A percentile compares a stretch with the other conserved stretches of the same genome.
phyloP scores from a whole-genome alignment of 2,329 filamentous ascomycete species.

The Fusarium austroafricanum region DNA sequence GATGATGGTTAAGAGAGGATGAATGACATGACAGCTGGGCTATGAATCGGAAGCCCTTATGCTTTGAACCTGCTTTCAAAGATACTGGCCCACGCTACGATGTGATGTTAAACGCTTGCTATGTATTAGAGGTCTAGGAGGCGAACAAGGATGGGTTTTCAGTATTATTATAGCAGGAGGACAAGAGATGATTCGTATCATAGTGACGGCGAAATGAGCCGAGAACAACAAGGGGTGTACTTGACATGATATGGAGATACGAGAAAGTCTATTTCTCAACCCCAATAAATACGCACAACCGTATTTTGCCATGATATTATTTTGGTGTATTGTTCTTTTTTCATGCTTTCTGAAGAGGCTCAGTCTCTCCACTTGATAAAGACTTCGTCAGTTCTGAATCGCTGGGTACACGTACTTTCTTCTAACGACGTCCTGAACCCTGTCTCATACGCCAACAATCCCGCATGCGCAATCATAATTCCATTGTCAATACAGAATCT shows the following conservation, averaged over 20 bases:
- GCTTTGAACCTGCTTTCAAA: conserved; percentile 9
- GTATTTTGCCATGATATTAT: neutral
- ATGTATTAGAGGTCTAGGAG: conserved; percentile 5
- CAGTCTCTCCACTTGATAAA: conserved; percentile 81
- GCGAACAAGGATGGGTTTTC: neutral
- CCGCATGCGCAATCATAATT: conserved; percentile 99
- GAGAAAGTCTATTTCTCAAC: neutral
- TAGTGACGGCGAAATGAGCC: neutral
- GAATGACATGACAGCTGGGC: neutral
- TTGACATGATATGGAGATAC: neutral
- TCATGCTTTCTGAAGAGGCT: conserved; percentile 6
- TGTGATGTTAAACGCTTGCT: conserved; percentile 21
- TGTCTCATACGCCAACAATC: conserved; percentile 83
- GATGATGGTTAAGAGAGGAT: conserved; percentile 56
- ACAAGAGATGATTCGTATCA: neutral
- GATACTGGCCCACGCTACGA: conserved; percentile 12
- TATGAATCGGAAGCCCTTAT: neutral
- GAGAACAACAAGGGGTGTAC: conserved; percentile 3
- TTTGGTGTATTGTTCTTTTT: neutral
- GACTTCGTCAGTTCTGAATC: conserved; percentile 86
- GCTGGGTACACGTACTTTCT: conserved; percentile 86
- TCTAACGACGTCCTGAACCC: conserved; percentile 81
- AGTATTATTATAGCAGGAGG: neutral
- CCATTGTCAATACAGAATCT: conserved; percentile 99
- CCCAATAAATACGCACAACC: conserved; percentile 8